A percentile compares a stretch with the other conserved stretches of the same genome.
Conservation (phyloP, 257 asterid genomes). For the Fraxinus anomala region DNA sequence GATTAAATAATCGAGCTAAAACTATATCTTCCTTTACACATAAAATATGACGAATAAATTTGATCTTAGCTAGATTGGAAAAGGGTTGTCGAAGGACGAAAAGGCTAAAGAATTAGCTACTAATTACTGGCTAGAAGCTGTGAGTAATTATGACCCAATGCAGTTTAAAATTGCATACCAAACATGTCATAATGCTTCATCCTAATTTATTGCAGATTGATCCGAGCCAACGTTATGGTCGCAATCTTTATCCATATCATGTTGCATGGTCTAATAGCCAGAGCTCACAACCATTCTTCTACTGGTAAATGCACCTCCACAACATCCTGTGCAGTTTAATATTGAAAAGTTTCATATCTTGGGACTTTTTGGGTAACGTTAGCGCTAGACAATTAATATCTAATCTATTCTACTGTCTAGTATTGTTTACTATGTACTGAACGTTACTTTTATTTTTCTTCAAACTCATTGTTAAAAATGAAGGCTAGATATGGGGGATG, state of each 20-base stretch:
- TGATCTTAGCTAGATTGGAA: slow-evolving; percentile 29
- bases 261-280: slow-evolving; percentile 31
- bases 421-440: too few species aligned
- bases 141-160: slow-evolving; percentile 13
- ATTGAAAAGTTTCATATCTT: background rate
- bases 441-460: background rate
- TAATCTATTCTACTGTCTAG: background rate
- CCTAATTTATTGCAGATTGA: slow-evolving; percentile 30
- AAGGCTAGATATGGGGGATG: slow-evolving; percentile 43
- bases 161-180: background rate
- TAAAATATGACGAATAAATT: background rate
- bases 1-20: background rate
- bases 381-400: background rate
- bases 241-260: slow-evolving; percentile 31
- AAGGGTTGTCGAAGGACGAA: slow-evolving; percentile 33
- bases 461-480: background rate
- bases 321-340: background rate
- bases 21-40: too few species aligned
- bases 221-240: slow-evolving; percentile 37
- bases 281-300: slow-evolving; percentile 40
- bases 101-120: slow-evolving; percentile 27
- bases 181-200: background rate
- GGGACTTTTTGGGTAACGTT: too few species aligned
- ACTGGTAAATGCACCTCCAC: slow-evolving; percentile 29
- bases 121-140: slow-evolving; percentile 37